These are phyloP conservation scores for Agrostemma githago DNA, from an alignment of 148 eudicot genomes.

Conservation along the genomic window DNA sequence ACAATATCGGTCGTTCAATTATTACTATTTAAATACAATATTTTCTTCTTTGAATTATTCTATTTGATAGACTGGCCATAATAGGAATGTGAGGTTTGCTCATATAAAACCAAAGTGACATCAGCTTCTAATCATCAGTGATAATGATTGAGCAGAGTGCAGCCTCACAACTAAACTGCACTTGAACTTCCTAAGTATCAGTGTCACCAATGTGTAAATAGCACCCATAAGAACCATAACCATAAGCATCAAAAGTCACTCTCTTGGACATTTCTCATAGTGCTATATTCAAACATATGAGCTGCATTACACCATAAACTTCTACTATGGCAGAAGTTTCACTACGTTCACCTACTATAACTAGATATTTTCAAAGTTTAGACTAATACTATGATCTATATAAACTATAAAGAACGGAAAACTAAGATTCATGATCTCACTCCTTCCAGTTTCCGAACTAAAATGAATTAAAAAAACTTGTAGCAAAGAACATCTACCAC, in stretches of 20 bases:
- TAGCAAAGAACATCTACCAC: background rate
- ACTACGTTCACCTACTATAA: slow-evolving; percentile 1
- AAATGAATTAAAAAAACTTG: background rate
- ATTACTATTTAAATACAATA: background rate
- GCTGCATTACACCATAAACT: background rate
- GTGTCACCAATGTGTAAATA: background rate
- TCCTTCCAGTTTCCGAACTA: background rate
- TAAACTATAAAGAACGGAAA: background rate
- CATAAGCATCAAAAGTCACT: slow-evolving; percentile 12
- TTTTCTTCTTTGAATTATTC: background rate
- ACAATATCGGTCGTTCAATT: slow-evolving; percentile 6
- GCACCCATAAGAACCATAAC: background rate
- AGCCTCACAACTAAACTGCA: background rate
- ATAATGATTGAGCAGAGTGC: slow-evolving; percentile 4
- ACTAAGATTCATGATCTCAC: background rate
- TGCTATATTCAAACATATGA: slow-evolving; percentile 3
- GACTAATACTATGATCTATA: background rate
- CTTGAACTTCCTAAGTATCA: background rate
- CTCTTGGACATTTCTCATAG: background rate
- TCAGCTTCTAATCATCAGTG: background rate
- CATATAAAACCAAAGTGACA: slow-evolving; percentile 3
- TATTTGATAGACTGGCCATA: background rate
- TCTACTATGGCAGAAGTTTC: background rate
- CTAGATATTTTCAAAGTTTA: slow-evolving; percentile 3
- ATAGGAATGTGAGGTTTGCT: background rate